Percentiles rank a stretch among this genome's conserved stretches.
Conservation (phyloP, 179 eudicot species). For the Silene vulgaris region DNA sequence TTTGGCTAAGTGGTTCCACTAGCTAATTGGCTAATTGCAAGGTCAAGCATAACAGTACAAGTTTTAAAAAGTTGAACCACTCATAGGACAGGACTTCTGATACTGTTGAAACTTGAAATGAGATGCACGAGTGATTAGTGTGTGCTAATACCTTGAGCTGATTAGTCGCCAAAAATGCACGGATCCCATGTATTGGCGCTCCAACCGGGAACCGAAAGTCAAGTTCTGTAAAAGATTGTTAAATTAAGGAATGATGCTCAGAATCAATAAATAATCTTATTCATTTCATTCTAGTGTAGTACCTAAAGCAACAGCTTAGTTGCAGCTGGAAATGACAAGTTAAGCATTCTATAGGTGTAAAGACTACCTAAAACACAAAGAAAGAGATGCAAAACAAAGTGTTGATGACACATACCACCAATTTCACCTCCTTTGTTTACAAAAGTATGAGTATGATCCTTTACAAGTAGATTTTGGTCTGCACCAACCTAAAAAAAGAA, state of each 20-base stretch:
- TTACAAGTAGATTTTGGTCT: slow-evolving; percentile 87
- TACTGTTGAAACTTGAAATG: slow-evolving; percentile 13
- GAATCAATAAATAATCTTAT: background rate
- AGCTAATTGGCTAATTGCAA: background rate
- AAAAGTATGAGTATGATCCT: slow-evolving; percentile 97
- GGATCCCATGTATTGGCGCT: slow-evolving; percentile 94
- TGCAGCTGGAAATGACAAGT: slow-evolving; percentile 8
- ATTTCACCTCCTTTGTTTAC: slow-evolving; percentile 84
- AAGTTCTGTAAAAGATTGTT: slow-evolving; percentile 55
- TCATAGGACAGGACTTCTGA: background rate
- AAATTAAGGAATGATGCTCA: slow-evolving; percentile 11
- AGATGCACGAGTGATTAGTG: background rate
- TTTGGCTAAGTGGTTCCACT: background rate
- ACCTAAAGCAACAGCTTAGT: background rate
- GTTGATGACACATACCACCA: slow-evolving; percentile 58
- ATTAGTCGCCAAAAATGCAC: slow-evolving; percentile 82
- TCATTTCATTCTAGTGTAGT: slow-evolving; percentile 12
- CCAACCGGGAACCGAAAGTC: slow-evolving; percentile 94
- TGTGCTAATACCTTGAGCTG: slow-evolving; percentile 72
- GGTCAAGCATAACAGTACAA: background rate
- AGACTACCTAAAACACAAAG: slow-evolving; percentile 10
- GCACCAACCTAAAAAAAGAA: slow-evolving; percentile 70
- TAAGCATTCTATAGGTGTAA: slow-evolving; percentile 1
- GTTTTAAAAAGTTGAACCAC: background rate
- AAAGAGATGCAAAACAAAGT: slow-evolving; percentile 7